These are phyloP conservation scores for Thelonectria olida DNA, from an alignment of 2,329 filamentous ascomycete species.

Conservation along the genomic window DNA sequence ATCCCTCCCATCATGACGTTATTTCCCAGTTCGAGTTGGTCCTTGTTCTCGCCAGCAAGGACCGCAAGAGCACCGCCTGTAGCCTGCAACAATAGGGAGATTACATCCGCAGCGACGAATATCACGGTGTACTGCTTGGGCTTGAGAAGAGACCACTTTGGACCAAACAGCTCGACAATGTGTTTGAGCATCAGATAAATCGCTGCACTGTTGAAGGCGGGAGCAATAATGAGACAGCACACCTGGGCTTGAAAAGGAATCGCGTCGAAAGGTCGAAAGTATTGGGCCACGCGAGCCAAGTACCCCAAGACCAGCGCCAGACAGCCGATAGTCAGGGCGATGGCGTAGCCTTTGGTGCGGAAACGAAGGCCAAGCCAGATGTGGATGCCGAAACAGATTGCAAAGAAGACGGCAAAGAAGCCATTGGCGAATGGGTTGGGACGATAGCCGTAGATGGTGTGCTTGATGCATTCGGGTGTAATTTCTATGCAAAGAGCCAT, in stretches of 20 bases:
- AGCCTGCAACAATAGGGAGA: background rate
- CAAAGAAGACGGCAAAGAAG: conserved; percentile 18
- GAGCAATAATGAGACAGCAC: conserved; percentile 21
- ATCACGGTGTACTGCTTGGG: background rate
- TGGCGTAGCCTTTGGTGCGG: conserved; percentile 11
- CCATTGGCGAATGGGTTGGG: conserved; percentile 13
- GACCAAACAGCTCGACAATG: conserved; percentile 1
- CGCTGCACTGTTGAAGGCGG: conserved; percentile 20
- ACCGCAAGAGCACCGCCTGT: conserved; percentile 1
- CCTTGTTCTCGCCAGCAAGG: background rate
- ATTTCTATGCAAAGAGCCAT: conserved; percentile 12
- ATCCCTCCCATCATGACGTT: conserved; percentile 72
- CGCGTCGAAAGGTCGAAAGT: conserved; percentile 8
- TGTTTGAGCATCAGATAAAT: conserved; percentile 14
- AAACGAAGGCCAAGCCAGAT: conserved; percentile 17
- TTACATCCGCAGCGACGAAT: conserved; percentile 1
- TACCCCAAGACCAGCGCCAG: background rate
- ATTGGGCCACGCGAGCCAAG: background rate
- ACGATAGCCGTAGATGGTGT: conserved; percentile 18
- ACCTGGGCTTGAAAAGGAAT: conserved; percentile 18
- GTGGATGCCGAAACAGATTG: background rate
- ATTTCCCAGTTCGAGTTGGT: conserved; percentile 52
- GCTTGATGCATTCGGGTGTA: conserved; percentile 9
- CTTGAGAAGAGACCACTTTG: conserved; percentile 4
- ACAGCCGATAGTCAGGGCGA: conserved; percentile 12